Evolutionary conservation across 2,329 filamentous ascomycete genomes (phyloP), one percentile per base, ranked within the genome.

Genomic region (Reticulascus tulasneorum): DNA sequence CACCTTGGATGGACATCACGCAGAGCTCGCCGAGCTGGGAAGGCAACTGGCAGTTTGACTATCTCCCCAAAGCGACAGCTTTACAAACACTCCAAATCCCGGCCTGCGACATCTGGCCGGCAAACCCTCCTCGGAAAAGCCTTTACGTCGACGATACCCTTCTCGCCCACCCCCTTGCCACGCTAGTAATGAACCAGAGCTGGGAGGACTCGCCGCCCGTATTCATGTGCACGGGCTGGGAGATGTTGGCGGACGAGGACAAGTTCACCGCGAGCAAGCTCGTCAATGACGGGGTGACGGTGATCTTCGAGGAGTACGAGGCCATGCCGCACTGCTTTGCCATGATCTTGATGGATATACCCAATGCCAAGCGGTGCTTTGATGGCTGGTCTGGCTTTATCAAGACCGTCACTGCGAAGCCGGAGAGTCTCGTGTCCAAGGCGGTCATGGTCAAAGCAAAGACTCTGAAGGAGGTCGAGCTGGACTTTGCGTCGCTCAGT

Each of bases 301-400:
- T 90, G 0, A 67, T 77, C 4, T 84, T 80, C 50, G 77, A 86
- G 54, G 77, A 87, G 59, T 93, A 80, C 54, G 81, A 89, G 55
- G 82, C 78, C 4, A 91, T 91, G 86, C 84, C 86, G 35, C 86
- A 90, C 59, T 79, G 77, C 47, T 91, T 87, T 52, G 76, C 73
- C 1, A 50, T 79, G 44, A 45, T 86, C 2, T 59, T 86, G 37
- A 58, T 67, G 2, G 58, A 60, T 5, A 54, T 69, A 3, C 52
- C 64, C 2, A 67, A 60, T 20, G 61, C 71, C 4, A 60, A 53
- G 46, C 66, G 71, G 30, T 84, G 77, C 48, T 71, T 77, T 38
- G 56, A 67, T 11, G 61, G 64, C 4, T 78, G 79, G 73, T 60
- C 73, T 0, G 58, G 54, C 3, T 88, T 87, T 44, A 71, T 80